Base-by-base conservation (phyloP, 768 basidiomycete genomes). In the Mycena pura region DNA sequence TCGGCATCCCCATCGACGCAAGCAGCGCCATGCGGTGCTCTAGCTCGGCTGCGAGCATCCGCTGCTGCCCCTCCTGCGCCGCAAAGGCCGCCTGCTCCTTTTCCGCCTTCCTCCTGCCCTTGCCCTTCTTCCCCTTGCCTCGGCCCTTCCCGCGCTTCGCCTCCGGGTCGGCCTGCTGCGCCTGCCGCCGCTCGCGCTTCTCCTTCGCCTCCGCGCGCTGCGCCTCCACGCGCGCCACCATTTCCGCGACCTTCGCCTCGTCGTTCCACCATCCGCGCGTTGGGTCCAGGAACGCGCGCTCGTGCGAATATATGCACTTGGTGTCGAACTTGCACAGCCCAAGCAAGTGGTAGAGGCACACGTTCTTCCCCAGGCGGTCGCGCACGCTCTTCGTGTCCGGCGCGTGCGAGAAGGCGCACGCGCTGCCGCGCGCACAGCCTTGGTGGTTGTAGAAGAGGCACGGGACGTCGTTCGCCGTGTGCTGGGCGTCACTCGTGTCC, bases 291-390 rank as follows among this genome's bases (percentile, higher is more conserved):
- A 21, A 48, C 40, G 28, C 25, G 22, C 51, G 22, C 14, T 39
- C 49, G 59, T 81, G 80, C 52, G 70, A 46, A 52, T 81, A 80
- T 9, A 65, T 69, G 62, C 78, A 81, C 29, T 67, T 69, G 8
- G 63, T 57, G 28, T 69, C 69, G 63, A 75, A 79, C 58, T 71
- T 72, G 72, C 80, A 79, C 5, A 54, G 32, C 9, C 69, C 73
- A 15, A 79, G 63, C 21, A 80, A 63, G 60, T 69, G 75, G 61
- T 72, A 73, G 8, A 73, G 36, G 59, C 79, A 81, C 17, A 81
- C 79, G 51, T 81, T 81, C 49, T 76, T 72, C 5, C 78, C 78
- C 19, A 69, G 40, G 2, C 49, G 55, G 34, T 69, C 68, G 22
- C 68, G 47, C 38, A 63, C 62, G 31, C 62, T 61, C 36, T 60